phyloP scores from a whole-genome alignment of 2,329 filamentous ascomycete genomes.

The Colletotrichum chrysophilum region DNA sequence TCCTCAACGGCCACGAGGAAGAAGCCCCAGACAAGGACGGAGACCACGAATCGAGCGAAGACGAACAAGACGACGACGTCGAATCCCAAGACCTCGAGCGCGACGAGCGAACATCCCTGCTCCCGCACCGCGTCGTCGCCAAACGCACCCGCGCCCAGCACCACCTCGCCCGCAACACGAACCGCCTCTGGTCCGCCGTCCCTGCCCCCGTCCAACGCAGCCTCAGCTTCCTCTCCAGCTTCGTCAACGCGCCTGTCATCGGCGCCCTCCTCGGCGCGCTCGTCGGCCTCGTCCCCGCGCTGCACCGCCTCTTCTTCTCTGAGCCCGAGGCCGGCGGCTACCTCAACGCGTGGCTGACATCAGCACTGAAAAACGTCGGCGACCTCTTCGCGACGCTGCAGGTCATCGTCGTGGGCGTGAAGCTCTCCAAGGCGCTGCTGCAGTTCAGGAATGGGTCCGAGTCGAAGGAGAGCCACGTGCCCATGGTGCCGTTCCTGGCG shows the following conservation, averaged over 20 bases:
- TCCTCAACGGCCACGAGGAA: slow-evolving; percentile 19
- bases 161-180: neutral
- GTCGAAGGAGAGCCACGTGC: slow-evolving; percentile 32
- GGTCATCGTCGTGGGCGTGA: slow-evolving; percentile 71
- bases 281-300: slow-evolving; percentile 62
- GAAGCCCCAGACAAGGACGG: slow-evolving; percentile 2
- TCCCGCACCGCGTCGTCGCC: slow-evolving; percentile 28
- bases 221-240: slow-evolving; percentile 44
- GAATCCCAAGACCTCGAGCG: slow-evolving; percentile 12
- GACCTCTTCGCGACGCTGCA: slow-evolving; percentile 69
- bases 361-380: slow-evolving; percentile 65
- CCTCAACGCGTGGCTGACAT: slow-evolving; percentile 70
- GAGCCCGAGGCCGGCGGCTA: slow-evolving; percentile 63
- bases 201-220: slow-evolving; percentile 29
- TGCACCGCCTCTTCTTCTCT: slow-evolving; percentile 68
- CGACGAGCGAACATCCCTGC: slow-evolving; percentile 13
- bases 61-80: neutral
- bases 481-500: slow-evolving; percentile 50
- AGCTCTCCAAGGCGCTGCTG: slow-evolving; percentile 58
- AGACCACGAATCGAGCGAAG: neutral
- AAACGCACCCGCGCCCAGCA: slow-evolving; percentile 28
- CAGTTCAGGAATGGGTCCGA: slow-evolving; percentile 34
- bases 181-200: slow-evolving; percentile 6
- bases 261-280: slow-evolving; percentile 64
- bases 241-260: slow-evolving; percentile 66